Evolutionary conservation across 345 rosid genomes (phyloP), one percentile per base, ranked within the genome.

Genomic region (Euphorbia pulcherrima): DNA sequence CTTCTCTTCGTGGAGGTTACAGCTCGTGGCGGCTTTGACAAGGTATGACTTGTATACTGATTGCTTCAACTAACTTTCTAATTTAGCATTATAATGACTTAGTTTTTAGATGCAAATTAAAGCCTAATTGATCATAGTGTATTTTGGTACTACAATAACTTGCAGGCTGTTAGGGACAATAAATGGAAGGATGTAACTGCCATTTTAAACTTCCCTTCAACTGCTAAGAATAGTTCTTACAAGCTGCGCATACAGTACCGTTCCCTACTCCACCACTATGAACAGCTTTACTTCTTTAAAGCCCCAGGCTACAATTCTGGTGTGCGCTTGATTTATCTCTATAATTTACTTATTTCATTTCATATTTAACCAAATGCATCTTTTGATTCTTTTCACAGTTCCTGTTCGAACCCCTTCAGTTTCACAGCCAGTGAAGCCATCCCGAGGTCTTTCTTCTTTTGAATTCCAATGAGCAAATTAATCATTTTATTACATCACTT

Each of bases 181-280:
- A 86, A 86, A 80, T 95, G 99, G 99, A 95, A 90, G 72, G 99
- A 95, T 73, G 96, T 95, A 47, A 95, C 97, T 65, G 88, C 98
- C 55, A 80, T 87, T n/a, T 95, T 95, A 72, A 87, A 88, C 74
- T 95, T 95, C 73, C 99, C 99, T 5, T 90, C 98, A 8, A 95
- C 98, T 16, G 99, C 99, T 8, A 95, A 97, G 41, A 95, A 92
- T 64, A 98, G 98, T 17, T 95, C 99, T 10, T 95, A 84, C 62
- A 90, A 92, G 60, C 84, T 95, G 79, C 96, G 99, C 68, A 95
- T 92, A 78, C 90, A 92, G 75, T 95, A 95, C 65, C 66, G 77
- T 62, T 92, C 98, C 33, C 70, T 95, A 73, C 97, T 95, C 68
- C 82, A 75, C 48, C 86, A 86, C 50, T 95, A 87, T 30, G 98